These are phyloP conservation scores for Digitaria exilis DNA, from an alignment of 202 grass and related monocot species.

Conservation along the genomic window DNA sequence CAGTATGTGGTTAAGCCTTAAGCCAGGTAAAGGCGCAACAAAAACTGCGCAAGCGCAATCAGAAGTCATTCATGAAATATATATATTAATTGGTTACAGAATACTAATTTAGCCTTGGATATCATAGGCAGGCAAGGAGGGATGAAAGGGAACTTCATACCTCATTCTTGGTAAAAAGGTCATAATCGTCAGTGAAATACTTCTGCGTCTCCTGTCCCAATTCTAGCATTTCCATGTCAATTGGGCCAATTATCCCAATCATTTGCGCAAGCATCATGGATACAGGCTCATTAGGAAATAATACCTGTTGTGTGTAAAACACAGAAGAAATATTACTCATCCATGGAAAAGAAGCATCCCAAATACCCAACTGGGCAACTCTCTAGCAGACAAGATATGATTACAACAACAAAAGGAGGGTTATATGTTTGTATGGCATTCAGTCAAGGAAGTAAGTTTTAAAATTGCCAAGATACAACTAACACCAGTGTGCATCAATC, in stretches of 20 bases:
- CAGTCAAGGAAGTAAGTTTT: background rate
- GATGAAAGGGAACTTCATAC: slow-evolving; percentile 39
- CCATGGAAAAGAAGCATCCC: background rate
- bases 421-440: slow-evolving; percentile 19
- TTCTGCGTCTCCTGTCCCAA: slow-evolving; percentile 74
- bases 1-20: background rate
- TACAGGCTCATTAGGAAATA: slow-evolving; percentile 91
- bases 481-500: background rate
- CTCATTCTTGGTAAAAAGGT: slow-evolving; percentile 90
- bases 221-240: slow-evolving; percentile 96
- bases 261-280: slow-evolving; percentile 85
- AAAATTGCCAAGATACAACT: background rate
- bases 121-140: background rate
- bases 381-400: background rate
- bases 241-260: slow-evolving; percentile 77
- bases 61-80: background rate
- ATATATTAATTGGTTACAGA: background rate
- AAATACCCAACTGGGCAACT: background rate
- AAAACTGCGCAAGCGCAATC: background rate
- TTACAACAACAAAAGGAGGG: background rate
- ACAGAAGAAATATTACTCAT: slow-evolving; percentile 23
- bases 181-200: slow-evolving; percentile 89
- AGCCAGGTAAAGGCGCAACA: background rate
- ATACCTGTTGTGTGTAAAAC: slow-evolving; percentile 59
- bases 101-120: background rate